Conservation (phyloP, 208 protist genomes). For the Phytomonas serpens region DNA sequence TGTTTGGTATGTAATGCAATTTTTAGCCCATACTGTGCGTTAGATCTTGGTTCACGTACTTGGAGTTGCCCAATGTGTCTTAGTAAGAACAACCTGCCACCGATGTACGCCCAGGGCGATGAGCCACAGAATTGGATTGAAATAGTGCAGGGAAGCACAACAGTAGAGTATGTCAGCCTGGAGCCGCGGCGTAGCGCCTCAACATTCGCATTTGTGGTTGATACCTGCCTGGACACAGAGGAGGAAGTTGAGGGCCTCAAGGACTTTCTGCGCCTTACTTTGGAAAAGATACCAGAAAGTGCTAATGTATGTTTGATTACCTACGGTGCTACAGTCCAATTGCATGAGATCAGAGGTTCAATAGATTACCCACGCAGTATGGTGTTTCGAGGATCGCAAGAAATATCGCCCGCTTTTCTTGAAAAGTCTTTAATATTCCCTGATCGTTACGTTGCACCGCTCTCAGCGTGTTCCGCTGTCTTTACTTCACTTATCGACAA, state of each 20-base stretch:
- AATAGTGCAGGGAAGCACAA: conserved; percentile 34
- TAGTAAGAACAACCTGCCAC: conserved; percentile 92
- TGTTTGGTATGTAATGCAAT: conserved; percentile 90
- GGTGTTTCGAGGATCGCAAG: conserved; percentile 70
- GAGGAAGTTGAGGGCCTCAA: conserved; percentile 91
- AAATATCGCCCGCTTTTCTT: conserved; percentile 54
- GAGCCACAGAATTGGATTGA: conserved; percentile 47
- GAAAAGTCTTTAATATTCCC: conserved; percentile 4
- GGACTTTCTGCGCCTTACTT: conserved; percentile 86
- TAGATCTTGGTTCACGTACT: conserved; percentile 50
- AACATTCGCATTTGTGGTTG: conserved; percentile 96
- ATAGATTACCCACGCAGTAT: conserved; percentile 74
- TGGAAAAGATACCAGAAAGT: conserved; percentile 92
- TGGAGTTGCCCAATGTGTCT: conserved; percentile 96
- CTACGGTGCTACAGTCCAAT: conserved; percentile 94
- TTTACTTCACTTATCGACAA: conserved; percentile 92
- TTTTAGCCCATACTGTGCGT: conserved; percentile 92
- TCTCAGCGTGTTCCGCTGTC: conserved; percentile 42
- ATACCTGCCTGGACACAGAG: conserved; percentile 94
- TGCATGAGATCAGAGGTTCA: conserved; percentile 72
- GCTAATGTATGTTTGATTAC: conserved; percentile 96
- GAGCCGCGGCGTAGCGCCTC: conserved; percentile 31
- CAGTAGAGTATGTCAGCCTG: conserved; percentile 92
- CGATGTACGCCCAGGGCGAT: conserved; percentile 88
- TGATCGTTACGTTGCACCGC: conserved; percentile 68